Evolutionary conservation across 495 filamentous ascomycete genomes (phyloP), one percentile per base, ranked within the genome.

Genomic region (Daldinia childiae): DNA sequence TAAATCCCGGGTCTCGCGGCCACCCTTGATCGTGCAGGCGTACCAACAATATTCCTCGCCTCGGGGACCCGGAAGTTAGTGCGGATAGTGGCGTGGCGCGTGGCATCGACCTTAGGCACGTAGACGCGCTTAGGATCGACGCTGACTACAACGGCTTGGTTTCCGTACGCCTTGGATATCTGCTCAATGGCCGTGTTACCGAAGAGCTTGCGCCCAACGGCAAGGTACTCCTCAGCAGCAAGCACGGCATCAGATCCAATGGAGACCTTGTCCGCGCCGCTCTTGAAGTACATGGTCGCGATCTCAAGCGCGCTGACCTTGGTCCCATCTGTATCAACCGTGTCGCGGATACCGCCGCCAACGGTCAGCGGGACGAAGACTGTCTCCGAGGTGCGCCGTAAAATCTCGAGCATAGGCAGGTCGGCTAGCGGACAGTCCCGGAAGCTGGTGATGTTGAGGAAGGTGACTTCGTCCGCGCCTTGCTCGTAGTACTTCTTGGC

Each of bases 361-460:
- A 99, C 91, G 2, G 95, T 99, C 64, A 99, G 83, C 4, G 95
- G 95, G n/a, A 98, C 96, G 78, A 99, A 99, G 4, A 98, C 94
- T 0, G 93, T 96, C 78, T 94, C 89, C 5, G 94, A 94, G 24
- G 94, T 93, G 68, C 87, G 84, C 63, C 93, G 87, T 29, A 99
- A 80, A 54, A 99, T 91, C 77, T 99, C 95, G 32, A 99, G 88
- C 96, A 98, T 99, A 2, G 95, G 95, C 14, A 93, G 82, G 81
- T 99, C 96, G 50, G 87, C 91, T 8, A 98, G 76, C 11, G 95
- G 95, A 74, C 93, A 97, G 82, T 97, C 93, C 55, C 95, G 88
- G 85, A 99, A 99, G 38, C 91, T 94, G 3, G 96, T 99, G 73
- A 99, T 99, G 83, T 99, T 99, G 66, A 99, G 83, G 78, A 99